These are phyloP conservation scores for Endothia cerciana DNA, from an alignment of 2,329 filamentous ascomycete species.

Conservation along the genomic window DNA sequence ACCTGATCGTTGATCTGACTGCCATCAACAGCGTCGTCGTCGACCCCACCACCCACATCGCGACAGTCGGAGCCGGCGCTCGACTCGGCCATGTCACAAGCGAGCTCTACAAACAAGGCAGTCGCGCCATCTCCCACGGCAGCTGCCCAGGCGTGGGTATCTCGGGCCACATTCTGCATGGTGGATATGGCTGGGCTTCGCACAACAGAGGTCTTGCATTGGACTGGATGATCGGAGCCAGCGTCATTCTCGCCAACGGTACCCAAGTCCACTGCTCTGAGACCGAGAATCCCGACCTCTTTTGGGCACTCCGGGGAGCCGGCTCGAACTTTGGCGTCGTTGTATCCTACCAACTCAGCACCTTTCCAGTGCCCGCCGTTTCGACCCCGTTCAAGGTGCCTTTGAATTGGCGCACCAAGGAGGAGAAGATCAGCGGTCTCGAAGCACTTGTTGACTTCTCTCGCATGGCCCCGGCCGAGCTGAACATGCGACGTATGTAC, in stretches of 20 bases:
- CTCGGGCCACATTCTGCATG: constrained; percentile 45
- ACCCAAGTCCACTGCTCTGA: constrained; percentile 40
- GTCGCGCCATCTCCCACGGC: constrained; percentile 52
- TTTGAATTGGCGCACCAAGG: constrained; percentile 36
- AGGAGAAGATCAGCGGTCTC: constrained; percentile 34
- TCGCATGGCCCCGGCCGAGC: constrained; percentile 43
- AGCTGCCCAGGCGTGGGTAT: constrained; percentile 54
- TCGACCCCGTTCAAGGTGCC: constrained; percentile 39
- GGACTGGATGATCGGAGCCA: constrained; percentile 43
- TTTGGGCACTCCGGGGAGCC: constrained; percentile 48
- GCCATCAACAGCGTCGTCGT: constrained; percentile 48
- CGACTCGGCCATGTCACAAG: constrained; percentile 52
- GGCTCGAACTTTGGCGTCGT: constrained; percentile 46
- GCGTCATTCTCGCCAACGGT: constrained; percentile 44
- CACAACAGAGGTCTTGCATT: constrained; percentile 41
- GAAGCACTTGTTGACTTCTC: constrained; percentile 37
- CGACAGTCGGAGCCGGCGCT: constrained; percentile 52
- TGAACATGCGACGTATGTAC: constrained; percentile 48
- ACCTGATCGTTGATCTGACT: constrained; percentile 52
- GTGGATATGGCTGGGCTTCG: constrained; percentile 45
- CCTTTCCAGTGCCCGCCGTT: constrained; percentile 41
- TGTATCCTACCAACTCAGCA: constrained; percentile 45
- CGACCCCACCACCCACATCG: constrained; percentile 45
- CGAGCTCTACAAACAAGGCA: constrained; percentile 44
- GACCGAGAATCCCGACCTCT: constrained; percentile 44